Evolutionary conservation across 2,329 filamentous ascomycete species (phyloP).

Genomic region (Colletotrichum neosansevieriae): DNA sequence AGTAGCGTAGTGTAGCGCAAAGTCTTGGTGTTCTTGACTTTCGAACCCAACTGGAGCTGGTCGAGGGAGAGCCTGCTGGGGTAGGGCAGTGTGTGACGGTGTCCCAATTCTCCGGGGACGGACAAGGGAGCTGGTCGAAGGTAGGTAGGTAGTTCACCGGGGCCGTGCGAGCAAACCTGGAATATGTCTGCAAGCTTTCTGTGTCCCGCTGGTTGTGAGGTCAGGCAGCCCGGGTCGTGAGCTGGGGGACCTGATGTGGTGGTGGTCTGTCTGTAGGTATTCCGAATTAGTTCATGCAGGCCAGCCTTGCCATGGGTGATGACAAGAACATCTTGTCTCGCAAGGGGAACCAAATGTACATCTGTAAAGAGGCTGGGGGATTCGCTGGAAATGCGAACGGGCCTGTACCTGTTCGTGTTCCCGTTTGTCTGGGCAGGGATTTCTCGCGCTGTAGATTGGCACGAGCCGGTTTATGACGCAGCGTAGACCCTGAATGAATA

Average conservation of each 20-base stretch:
- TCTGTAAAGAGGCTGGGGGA: conserved; percentile 18
- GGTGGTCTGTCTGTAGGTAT: conserved; percentile 22
- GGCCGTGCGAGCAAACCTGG: conserved; percentile 37
- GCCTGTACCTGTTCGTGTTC: conserved; percentile 11
- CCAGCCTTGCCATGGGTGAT: conserved; percentile 38
- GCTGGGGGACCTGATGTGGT: conserved; percentile 35
- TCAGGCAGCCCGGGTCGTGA: conserved; percentile 8
- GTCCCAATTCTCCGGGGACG: conserved; percentile 37
- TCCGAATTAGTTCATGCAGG: conserved; percentile 41
- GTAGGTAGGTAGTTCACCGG: conserved; percentile 39
- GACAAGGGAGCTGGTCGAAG: conserved; percentile 37
- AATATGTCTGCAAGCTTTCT: conserved; percentile 36
- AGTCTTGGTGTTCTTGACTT: conserved; percentile 12
- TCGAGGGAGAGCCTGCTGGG: conserved; percentile 18
- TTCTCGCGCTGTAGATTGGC: conserved; percentile 20
- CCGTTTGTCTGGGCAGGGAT: conserved; percentile 18
- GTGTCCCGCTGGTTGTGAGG: conserved; percentile 23
- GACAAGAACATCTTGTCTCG: conserved; percentile 10
- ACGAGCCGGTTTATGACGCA: conserved; percentile 32
- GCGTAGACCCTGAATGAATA: conserved; percentile 19
- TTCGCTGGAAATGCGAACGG: conserved; percentile 20
- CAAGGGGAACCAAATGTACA: conserved; percentile 34
- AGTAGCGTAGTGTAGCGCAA: conserved; percentile 22
- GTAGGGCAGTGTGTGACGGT: conserved; percentile 32
- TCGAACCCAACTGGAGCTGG: conserved; percentile 22